Conservation (phyloP, 164 flowering plant species). For the Vitis rupestris region DNA sequence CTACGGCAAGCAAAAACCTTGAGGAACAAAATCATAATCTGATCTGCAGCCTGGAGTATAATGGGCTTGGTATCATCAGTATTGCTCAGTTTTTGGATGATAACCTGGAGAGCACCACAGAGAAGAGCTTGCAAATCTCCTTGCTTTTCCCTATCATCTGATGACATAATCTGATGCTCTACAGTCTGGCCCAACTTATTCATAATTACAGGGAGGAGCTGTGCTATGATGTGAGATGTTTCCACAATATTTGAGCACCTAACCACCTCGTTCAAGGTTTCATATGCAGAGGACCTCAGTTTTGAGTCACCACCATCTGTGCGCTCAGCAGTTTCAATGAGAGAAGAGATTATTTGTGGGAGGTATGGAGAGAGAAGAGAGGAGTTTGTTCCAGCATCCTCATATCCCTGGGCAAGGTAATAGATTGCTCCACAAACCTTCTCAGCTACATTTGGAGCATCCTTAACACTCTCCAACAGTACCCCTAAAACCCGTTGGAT, state of each 20-base stretch:
- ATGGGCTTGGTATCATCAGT: conserved; percentile 52
- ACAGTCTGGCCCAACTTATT: conserved; percentile 58
- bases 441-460: conserved; percentile 73
- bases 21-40: conserved; percentile 69
- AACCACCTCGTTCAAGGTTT: conserved; percentile 76
- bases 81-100: conserved; percentile 72
- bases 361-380: conserved; percentile 57
- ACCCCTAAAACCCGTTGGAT: conserved; percentile 49
- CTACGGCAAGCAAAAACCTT: conserved; percentile 76
- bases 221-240: conserved; percentile 48
- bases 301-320: conserved; percentile 60
- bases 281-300: conserved; percentile 77
- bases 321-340: conserved; percentile 57
- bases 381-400: conserved; percentile 49
- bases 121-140: conserved; percentile 77
- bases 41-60: conserved; percentile 65
- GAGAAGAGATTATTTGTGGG: conserved; percentile 45
- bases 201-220: conserved; percentile 70
- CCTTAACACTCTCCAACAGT: conserved; percentile 62
- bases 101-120: conserved; percentile 77
- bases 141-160: conserved; percentile 80
- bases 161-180: conserved; percentile 56
- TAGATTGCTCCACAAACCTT: conserved; percentile 89
- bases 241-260: conserved; percentile 61
- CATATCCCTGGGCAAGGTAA: conserved; percentile 77